These are phyloP conservation scores for Suillus subaureus DNA, from an alignment of 768 basidiomycete species.

Conservation along the genomic window DNA sequence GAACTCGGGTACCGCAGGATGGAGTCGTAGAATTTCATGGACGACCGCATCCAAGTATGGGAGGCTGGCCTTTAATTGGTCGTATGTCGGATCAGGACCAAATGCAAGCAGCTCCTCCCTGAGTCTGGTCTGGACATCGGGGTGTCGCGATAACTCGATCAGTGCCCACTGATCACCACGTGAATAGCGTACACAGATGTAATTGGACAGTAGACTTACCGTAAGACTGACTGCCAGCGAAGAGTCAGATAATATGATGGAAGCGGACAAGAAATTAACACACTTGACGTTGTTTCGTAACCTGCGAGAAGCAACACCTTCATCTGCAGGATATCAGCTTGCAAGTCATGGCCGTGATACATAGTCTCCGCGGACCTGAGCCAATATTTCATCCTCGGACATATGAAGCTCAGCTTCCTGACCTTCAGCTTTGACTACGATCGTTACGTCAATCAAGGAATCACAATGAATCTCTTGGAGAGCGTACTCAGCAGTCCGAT, in stretches of 20 bases:
- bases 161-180: conserved; percentile 34
- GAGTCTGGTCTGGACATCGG: conserved; percentile 28
- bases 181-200: not conserved
- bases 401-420: conserved; percentile 25
- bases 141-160: conserved; percentile 29
- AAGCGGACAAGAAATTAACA: conserved; percentile 4
- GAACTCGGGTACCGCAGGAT: conserved; percentile 35
- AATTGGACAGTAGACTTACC: not conserved
- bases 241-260: not conserved
- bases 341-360: too few relatives aligned
- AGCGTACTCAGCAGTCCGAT: conserved; percentile 17
- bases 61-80: conserved; percentile 37
- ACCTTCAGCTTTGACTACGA: conserved; percentile 39
- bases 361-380: conserved; percentile 8
- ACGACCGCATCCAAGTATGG: conserved; percentile 47
- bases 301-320: conserved; percentile 16
- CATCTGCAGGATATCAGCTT: conserved; percentile 13
- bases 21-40: conserved; percentile 41
- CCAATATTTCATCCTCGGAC: conserved; percentile 24
- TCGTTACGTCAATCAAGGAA: not conserved
- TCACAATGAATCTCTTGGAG: not conserved
- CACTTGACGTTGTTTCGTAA: conserved; percentile 28
- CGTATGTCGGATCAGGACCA: conserved; percentile 39
- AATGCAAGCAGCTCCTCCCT: conserved; percentile 31
- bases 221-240: conserved; percentile 9